Evolutionary conservation across 2,329 filamentous ascomycete species (phyloP).

Genomic region (Alternaria triticina): DNA sequence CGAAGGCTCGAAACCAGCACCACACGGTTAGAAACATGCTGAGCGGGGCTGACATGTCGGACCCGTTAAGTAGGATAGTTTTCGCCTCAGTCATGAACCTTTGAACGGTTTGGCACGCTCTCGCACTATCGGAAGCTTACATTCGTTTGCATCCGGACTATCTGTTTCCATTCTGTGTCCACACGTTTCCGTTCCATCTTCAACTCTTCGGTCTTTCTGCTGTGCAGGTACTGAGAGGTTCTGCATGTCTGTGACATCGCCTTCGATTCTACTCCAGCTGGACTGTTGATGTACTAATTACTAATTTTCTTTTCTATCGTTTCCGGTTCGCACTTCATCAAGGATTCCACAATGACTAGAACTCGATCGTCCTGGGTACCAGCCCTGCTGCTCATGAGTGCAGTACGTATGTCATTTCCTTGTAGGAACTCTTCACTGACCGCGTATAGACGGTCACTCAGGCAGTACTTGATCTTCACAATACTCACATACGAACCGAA

Average conservation of each 20-base stretch:
- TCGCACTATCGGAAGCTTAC: constrained; percentile 30
- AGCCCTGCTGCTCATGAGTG: constrained; percentile 37
- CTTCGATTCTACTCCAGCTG: constrained; percentile 41
- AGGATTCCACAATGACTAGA: constrained; percentile 36
- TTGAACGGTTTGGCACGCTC: constrained; percentile 39
- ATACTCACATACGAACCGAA: constrained; percentile 26
- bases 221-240: constrained; percentile 45
- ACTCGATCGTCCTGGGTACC: constrained; percentile 32
- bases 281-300: constrained; percentile 45
- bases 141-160: constrained; percentile 33
- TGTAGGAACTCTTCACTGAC: constrained; percentile 20
- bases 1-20: constrained; percentile 35
- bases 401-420: constrained; percentile 28
- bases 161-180: constrained; percentile 21
- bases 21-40: constrained; percentile 39
- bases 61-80: constrained; percentile 33
- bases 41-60: constrained; percentile 24
- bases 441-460: constrained; percentile 29
- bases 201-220: constrained; percentile 34
- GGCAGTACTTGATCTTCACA: constrained; percentile 34
- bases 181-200: constrained; percentile 29
- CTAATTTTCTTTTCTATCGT: constrained; percentile 19
- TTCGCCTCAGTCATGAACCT: constrained; percentile 34
- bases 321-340: background rate
- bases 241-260: constrained; percentile 42